Evolutionary conservation across 108 stramenopile species (phyloP), one percentile per base, ranked within the genome.

Genomic region (Thalassiosira profunda): DNA sequence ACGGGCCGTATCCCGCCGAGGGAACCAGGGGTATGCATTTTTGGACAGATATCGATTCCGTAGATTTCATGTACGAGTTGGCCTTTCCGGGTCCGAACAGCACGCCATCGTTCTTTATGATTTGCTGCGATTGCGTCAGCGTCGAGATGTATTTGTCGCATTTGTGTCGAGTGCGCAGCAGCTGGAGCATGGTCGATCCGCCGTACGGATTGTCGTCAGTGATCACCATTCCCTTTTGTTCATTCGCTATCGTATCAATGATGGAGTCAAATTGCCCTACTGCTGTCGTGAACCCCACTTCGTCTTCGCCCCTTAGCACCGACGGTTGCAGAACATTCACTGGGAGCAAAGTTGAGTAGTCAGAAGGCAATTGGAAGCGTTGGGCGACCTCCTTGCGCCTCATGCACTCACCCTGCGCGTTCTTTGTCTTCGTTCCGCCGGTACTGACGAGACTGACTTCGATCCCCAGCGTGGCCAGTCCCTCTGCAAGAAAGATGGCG

Each of bases 181-280:
- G 55, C 34, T 64, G 37, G 38, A 88, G 44, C 4, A 81, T 62
- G 21, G 49, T 44, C 1, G 76, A 78, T 51, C 58, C 68, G 8
- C 49, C 61, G 12, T 31, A 38, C 5, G 37, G n/a, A 15, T 49
- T 33, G 38, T 42, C 69, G 2, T 58, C 65, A 7, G 45, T 43
- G 40, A 17, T 30, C 41, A 57, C 18, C 24, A 55, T 58, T 49
- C 67, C 67, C 45, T 62, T 62, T 63, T 45, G 56, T 78, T 91
- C 90, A 49, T 88, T 86, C 34, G 67, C 58, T 23, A 90, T 45
- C 3, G 90, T 94, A 82, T 94, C 93, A 29, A 94, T 63, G 38
- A 94, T 52, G 5, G 84, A 72, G 72, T 94, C 90, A 63, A 94
- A 94, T 26, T 84, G 55, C 33, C 87, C 89, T 30, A 94, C 34